A percentile compares a stretch with the other conserved stretches of the same genome.
phyloP scores from a whole-genome alignment of 257 asterid genomes.

The Craterostigma plantagineum region DNA sequence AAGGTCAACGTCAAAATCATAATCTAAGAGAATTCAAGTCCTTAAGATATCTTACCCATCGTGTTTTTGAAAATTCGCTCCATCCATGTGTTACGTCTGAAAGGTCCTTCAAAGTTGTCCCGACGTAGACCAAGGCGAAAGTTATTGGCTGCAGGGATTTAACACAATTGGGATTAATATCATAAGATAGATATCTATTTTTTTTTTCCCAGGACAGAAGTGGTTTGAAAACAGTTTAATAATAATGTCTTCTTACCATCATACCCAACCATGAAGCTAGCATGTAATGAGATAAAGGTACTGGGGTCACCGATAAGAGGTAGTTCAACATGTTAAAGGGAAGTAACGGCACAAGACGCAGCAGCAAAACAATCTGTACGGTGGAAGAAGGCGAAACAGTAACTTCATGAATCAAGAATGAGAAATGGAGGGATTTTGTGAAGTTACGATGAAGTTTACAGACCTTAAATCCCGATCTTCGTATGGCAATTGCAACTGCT shows the following conservation, averaged over 20 bases:
- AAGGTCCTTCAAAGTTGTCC: conserved; percentile 92
- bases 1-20: too few relatives aligned
- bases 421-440: neutral
- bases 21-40: conserved; percentile 7
- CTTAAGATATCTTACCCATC: conserved; percentile 40
- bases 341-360: conserved; percentile 85
- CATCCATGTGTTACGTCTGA: conserved; percentile 98
- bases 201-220: neutral
- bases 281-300: conserved; percentile 61
- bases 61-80: conserved; percentile 74
- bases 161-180: conserved; percentile 6
- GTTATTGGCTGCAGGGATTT: conserved; percentile 72
- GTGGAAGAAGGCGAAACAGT: neutral
- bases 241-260: conserved; percentile 93
- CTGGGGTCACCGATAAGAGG: conserved; percentile 90
- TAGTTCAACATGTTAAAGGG: conserved; percentile 96
- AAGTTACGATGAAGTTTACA: too few relatives aligned
- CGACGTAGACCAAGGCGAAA: conserved; percentile 81
- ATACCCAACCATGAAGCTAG: conserved; percentile 99
- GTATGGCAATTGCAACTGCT: conserved; percentile 7
- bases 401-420: neutral
- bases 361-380: conserved; percentile 75
- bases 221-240: neutral
- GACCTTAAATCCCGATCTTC: conserved; percentile 4
- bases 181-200: neutral